Evolutionary conservation across 768 basidiomycete species (phyloP).

Genomic region (Leucosporidium creatinivorum): DNA sequence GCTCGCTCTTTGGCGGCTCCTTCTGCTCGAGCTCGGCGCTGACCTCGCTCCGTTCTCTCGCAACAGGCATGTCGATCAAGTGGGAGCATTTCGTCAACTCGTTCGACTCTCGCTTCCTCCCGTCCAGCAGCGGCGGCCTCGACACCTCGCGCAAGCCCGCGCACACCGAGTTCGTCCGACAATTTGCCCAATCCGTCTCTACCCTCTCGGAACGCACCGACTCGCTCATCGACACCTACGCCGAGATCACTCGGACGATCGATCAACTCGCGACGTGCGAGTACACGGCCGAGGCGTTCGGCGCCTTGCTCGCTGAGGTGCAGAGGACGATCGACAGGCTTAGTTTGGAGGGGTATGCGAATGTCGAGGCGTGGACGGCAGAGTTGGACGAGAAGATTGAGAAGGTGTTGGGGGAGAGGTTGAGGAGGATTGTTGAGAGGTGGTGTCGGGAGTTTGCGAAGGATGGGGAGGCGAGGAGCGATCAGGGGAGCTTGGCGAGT

Average conservation of each 20-base stretch:
- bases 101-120: slow-evolving; percentile 59
- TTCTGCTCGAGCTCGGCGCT: not conserved
- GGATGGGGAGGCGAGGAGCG: slow-evolving; percentile 45
- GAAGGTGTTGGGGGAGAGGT: slow-evolving; percentile 62
- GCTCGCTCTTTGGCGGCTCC: not conserved
- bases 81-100: slow-evolving; percentile 98
- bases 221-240: slow-evolving; percentile 80
- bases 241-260: slow-evolving; percentile 72
- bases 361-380: slow-evolving; percentile 85
- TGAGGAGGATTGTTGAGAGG: slow-evolving; percentile 67
- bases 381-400: slow-evolving; percentile 77
- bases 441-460: slow-evolving; percentile 85
- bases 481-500: slow-evolving; percentile 4
- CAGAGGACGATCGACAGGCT: slow-evolving; percentile 91
- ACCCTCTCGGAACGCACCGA: slow-evolving; percentile 96
- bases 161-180: slow-evolving; percentile 89
- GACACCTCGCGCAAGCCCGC: slow-evolving; percentile 53
- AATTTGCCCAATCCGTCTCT: slow-evolving; percentile 88
- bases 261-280: slow-evolving; percentile 82
- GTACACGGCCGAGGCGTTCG: slow-evolving; percentile 75
- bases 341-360: slow-evolving; percentile 91
- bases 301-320: slow-evolving; percentile 64
- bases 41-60: not conserved
- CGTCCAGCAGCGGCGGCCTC: slow-evolving; percentile 42
- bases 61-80: slow-evolving; percentile 78